Evolutionary conservation across 1,284 basidiomycete genomes (phyloP).

Genomic region (Trametes versicolor): DNA sequence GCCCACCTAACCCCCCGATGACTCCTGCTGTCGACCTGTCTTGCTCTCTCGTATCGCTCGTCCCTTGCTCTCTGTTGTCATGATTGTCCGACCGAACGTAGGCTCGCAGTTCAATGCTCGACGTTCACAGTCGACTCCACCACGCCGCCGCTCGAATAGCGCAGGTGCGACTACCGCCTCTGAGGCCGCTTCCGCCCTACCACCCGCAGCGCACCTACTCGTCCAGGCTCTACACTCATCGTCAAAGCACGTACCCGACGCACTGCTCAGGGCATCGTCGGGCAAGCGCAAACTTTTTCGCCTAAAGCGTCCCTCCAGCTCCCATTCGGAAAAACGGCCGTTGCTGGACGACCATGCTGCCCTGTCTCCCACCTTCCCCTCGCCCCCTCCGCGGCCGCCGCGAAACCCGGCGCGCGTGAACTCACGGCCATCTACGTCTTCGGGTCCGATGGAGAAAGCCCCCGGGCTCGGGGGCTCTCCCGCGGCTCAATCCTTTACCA

Average conservation of each 20-base stretch:
- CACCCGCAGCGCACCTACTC: conserved; percentile 18
- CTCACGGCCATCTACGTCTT: conserved; percentile 27
- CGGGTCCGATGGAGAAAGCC: conserved; percentile 21
- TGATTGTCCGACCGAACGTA: conserved; percentile 27
- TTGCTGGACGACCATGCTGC: conserved; percentile 11
- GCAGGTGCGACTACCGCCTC: conserved; percentile 13
- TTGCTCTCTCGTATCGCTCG: background rate
- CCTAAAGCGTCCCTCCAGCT: conserved; percentile 39
- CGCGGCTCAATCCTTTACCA: conserved; percentile 8
- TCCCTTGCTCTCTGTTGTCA: conserved; percentile 20
- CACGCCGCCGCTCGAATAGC: conserved; percentile 32
- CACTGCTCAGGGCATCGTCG: conserved; percentile 22
- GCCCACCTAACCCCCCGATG: conserved; percentile 29
- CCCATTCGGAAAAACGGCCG: conserved; percentile 21
- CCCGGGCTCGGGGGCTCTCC: background rate
- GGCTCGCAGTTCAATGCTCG: conserved; percentile 14
- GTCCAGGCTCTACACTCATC: conserved; percentile 22
- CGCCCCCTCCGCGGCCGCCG: conserved; percentile 34
- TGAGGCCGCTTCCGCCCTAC: conserved; percentile 8
- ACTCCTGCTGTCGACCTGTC: conserved; percentile 11
- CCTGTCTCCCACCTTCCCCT: conserved; percentile 17
- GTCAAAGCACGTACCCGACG: conserved; percentile 15
- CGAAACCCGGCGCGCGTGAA: conserved; percentile 36
- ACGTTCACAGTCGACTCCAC: conserved; percentile 28
- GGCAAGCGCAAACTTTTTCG: conserved; percentile 36